Evolutionary conservation across 257 asterid genomes (phyloP).

Genomic region (Catharanthus roseus): DNA sequence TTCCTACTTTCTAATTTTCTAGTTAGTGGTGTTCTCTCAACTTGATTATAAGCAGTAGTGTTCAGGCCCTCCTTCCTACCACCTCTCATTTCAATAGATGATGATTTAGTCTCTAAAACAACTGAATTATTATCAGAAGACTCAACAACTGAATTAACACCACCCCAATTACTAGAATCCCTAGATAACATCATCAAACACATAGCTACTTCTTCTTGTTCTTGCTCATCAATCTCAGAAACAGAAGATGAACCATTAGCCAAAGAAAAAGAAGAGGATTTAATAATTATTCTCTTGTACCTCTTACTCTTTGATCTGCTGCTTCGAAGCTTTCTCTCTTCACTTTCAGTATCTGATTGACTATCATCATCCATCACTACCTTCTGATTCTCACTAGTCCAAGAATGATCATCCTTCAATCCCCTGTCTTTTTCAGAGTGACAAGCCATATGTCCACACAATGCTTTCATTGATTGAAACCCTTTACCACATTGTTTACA

Average conservation of each 20-base stretch:
- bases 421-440: conserved; percentile 74
- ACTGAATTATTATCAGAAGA: conserved; percentile 86
- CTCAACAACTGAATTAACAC: conserved; percentile 72
- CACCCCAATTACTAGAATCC: conserved; percentile 54
- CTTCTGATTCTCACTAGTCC: conserved; percentile 73
- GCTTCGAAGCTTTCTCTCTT: conserved; percentile 39
- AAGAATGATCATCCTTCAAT: conserved; percentile 63
- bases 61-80: conserved; percentile 26
- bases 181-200: conserved; percentile 79
- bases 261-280: conserved; percentile 36
- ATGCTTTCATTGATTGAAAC: conserved; percentile 81
- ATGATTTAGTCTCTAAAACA: conserved; percentile 67
- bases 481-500: conserved; percentile 96
- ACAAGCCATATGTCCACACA: conserved; percentile 98
- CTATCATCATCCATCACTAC: conserved; percentile 47
- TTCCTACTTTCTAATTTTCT: conserved; percentile 29
- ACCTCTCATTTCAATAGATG: conserved; percentile 51
- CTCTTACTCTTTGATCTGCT: conserved; percentile 45
- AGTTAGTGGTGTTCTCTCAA: conserved; percentile 19
- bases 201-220: conserved; percentile 71
- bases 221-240: conserved; percentile 75
- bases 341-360: conserved; percentile 60
- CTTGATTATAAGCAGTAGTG: conserved; percentile 12
- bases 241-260: conserved; percentile 53
- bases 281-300: conserved; percentile 41